A percentile compares a stretch with the other conserved stretches of the same genome.
Conservation (phyloP, 148 eudicot species). For the Bassia scoparia region DNA sequence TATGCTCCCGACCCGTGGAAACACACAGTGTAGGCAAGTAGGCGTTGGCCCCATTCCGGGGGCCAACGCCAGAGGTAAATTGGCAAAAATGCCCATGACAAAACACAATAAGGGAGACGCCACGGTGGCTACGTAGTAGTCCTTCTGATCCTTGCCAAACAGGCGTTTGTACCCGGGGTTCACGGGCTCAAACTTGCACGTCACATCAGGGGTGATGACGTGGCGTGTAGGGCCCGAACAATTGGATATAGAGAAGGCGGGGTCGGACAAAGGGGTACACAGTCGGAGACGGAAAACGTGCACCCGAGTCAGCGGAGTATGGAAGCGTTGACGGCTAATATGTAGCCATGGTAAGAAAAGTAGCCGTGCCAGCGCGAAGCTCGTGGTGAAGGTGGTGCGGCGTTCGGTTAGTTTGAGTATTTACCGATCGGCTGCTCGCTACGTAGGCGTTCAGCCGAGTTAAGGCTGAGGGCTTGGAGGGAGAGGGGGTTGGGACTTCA, state of each 20-base stretch:
- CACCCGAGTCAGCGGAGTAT: constrained; percentile 81
- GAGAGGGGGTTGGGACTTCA: background rate
- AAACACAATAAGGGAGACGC: constrained; percentile 77
- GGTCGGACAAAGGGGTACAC: constrained; percentile 65
- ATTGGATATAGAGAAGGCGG: constrained; percentile 29
- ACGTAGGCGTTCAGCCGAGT: constrained; percentile 52
- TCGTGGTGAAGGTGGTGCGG: constrained; percentile 84
- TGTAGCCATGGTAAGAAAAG: constrained; percentile 99
- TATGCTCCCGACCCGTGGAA: constrained; percentile 82
- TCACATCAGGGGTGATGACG: constrained; percentile 43
- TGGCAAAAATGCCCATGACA: constrained; percentile 81
- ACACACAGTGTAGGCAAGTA: constrained; percentile 84
- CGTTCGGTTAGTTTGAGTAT: constrained; percentile 62
- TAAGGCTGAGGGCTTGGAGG: constrained; percentile 15
- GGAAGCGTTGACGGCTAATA: constrained; percentile 94
- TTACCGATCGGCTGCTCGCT: constrained; percentile 43
- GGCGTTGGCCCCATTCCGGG: constrained; percentile 98
- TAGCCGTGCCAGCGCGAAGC: constrained; percentile 91
- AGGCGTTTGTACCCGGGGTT: constrained; percentile 77
- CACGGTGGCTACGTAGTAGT: constrained; percentile 77
- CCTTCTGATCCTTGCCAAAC: constrained; percentile 49
- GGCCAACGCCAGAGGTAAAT: constrained; percentile 76
- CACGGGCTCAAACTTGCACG: constrained; percentile 82
- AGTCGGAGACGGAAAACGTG: constrained; percentile 72
- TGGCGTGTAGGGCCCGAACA: constrained; percentile 38